A percentile compares a stretch with the other conserved stretches of the same genome.
Conservation (phyloP, 768 basidiomycete species). For the Leccinum broughii region DNA sequence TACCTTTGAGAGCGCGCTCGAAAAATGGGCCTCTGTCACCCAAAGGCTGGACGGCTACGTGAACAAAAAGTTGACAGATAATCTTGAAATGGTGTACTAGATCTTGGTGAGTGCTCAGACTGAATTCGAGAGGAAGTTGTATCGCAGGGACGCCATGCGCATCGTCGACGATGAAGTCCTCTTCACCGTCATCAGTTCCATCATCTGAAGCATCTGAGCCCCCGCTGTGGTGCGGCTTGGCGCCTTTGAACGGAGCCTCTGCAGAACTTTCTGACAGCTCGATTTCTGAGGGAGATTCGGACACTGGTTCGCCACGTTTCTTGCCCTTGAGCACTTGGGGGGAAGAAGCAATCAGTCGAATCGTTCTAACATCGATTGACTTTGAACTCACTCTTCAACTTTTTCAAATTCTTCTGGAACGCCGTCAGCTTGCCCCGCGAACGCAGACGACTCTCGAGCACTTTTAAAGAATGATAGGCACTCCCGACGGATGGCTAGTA, state of each 20-base stretch:
- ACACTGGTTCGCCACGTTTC: conserved; percentile 40
- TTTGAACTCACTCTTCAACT: conserved; percentile 53
- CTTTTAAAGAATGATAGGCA: conserved; percentile 40
- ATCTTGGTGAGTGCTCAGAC: conserved; percentile 77
- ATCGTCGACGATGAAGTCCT: conserved; percentile 62
- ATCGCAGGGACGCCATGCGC: conserved; percentile 36
- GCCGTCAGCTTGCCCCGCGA: conserved; percentile 55
- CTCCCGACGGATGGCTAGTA: not conserved
- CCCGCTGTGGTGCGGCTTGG: conserved; percentile 40
- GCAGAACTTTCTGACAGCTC: conserved; percentile 31
- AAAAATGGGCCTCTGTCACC: conserved; percentile 55
- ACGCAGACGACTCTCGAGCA: conserved; percentile 65
- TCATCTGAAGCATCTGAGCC: conserved; percentile 40
- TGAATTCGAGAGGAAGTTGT: conserved; percentile 74
- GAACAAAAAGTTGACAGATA: conserved; percentile 84
- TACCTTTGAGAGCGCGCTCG: conserved; percentile 52
- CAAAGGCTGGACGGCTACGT: conserved; percentile 65
- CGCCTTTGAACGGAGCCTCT: conserved; percentile 44
- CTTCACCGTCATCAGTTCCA: conserved; percentile 26
- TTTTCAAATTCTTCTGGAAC: conserved; percentile 67
- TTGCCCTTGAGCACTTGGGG: conserved; percentile 35
- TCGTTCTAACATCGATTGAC: not conserved
- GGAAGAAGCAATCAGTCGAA: conserved; percentile 5
- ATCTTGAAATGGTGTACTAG: conserved; percentile 81
- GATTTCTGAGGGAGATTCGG: conserved; percentile 35